phyloP scores from a whole-genome alignment of 2,329 filamentous ascomycete genomes.

The Acarospora socialis region DNA sequence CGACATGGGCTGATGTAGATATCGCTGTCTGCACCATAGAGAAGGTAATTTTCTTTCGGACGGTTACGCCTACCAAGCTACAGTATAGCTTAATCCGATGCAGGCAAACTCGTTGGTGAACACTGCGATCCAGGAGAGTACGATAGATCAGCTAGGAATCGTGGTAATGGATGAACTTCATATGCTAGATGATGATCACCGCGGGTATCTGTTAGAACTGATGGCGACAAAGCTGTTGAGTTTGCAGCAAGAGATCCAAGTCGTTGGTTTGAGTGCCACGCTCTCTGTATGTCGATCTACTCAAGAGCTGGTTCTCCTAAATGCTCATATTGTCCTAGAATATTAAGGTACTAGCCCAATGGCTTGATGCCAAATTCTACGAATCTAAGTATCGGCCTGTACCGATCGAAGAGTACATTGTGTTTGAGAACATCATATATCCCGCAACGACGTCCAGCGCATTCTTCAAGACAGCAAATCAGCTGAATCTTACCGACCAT shows the following conservation, averaged over 20 bases:
- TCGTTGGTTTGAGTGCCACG: constrained; percentile 69
- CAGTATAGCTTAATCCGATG: constrained; percentile 3
- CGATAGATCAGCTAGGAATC: constrained; percentile 47
- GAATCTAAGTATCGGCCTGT: constrained; percentile 59
- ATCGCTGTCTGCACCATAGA: constrained; percentile 69
- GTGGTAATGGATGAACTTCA: constrained; percentile 69
- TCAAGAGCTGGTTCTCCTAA: no score
- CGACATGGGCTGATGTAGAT: constrained; percentile 60
- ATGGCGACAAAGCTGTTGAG: constrained; percentile 60
- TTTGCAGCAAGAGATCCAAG: constrained; percentile 51
- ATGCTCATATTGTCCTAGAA: constrained; percentile 39
- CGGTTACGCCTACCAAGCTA: constrained; percentile 12
- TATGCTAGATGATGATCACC: constrained; percentile 63
- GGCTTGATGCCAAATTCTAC: constrained; percentile 58
- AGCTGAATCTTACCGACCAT: constrained; percentile 28
- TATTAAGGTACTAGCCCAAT: constrained; percentile 51
- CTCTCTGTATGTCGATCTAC: constrained; percentile 52
- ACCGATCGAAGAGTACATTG: constrained; percentile 61
- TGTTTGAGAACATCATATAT: constrained; percentile 56
- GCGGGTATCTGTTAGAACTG: constrained; percentile 61
- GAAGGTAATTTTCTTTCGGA: constrained; percentile 39
- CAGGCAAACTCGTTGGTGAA: constrained; percentile 65
- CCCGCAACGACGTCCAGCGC: constrained; percentile 43
- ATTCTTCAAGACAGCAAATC: constrained; percentile 43
- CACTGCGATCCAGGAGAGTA: constrained; percentile 55